These are phyloP conservation scores for Sarcodon sp. DNA, from an alignment of 768 basidiomycete species.

Conservation along the genomic window DNA sequence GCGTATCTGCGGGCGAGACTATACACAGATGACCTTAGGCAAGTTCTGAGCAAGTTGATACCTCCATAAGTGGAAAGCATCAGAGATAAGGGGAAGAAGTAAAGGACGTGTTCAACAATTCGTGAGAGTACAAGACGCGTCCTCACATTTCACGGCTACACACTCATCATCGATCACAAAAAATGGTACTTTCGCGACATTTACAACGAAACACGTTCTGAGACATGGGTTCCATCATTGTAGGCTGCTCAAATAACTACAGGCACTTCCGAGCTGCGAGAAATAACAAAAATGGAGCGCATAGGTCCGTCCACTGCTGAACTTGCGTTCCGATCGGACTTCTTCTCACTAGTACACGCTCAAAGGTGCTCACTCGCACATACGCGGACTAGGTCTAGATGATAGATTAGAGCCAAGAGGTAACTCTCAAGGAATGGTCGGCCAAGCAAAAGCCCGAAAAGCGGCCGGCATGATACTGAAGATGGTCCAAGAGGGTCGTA, in stretches of 20 bases:
- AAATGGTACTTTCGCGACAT: constrained; percentile 29
- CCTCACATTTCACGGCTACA: too few species aligned
- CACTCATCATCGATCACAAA: background rate
- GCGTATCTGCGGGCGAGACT: constrained; percentile 21
- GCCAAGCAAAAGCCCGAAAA: constrained; percentile 91
- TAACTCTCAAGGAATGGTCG: constrained; percentile 93
- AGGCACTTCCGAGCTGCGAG: constrained; percentile 67
- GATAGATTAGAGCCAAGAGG: constrained; percentile 81
- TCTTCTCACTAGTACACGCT: background rate
- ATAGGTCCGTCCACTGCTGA: constrained; percentile 40
- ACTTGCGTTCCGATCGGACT: background rate
- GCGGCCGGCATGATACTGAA: constrained; percentile 96
- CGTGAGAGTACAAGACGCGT: background rate
- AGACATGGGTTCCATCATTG: too few species aligned
- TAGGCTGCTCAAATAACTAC: constrained; percentile 44
- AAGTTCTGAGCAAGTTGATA: constrained; percentile 25
- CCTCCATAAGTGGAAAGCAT: constrained; percentile 36
- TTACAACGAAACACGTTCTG: too few species aligned
- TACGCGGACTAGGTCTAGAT: constrained; percentile 90
- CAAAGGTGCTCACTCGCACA: constrained; percentile 87
- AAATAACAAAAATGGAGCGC: constrained; percentile 89
- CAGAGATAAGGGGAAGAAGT: constrained; percentile 12
- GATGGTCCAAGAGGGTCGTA: constrained; percentile 95
- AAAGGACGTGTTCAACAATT: background rate
- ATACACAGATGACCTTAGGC: constrained; percentile 12